Evolutionary conservation across 495 filamentous ascomycete genomes (phyloP), one percentile per base, ranked within the genome.

Genomic region (Chaetomium tenue): DNA sequence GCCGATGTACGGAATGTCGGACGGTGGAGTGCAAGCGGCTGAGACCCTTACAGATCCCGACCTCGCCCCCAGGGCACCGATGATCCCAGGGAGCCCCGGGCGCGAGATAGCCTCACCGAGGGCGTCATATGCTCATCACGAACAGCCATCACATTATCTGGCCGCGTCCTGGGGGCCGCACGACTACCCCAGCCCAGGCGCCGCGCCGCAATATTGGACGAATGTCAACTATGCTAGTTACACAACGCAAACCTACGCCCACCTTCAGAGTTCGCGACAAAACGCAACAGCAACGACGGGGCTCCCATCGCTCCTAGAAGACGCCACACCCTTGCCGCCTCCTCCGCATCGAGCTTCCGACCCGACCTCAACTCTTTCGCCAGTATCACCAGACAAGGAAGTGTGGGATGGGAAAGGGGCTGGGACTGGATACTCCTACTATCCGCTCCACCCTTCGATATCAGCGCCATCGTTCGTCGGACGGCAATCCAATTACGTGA

Each of bases 11-110:
- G 71, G 66, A 9, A 46, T 68, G 37, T 76, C 74, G 5, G 74
- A 76, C 50, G 74, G 74, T 23, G 74, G 74, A 15, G 71, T 70
- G 16, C 67, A 70, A 39, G 67, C 73, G n/a, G 74, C 74, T 52
- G 71, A 73, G 51, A 66, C 71, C 11, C 60, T 76, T 7, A 71
- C 69, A 0, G 74, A 74, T 25, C 66, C 66, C 30, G 58, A 72
- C 56, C 42, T 55, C 8, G 66, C 44, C 22, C 67, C 64, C 12
- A 37, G 57, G 37, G 4, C 22, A 46, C 46, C 51, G 3, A 23
- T 25, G 23, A 44, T 33, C 15, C 55, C 54, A 20, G 58, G 40
- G 13, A 53, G 33, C 46, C 52, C 16, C n/a, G 54, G 26, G 50
- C 48, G 23, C 26, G 46, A 23, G 40, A 11, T 62, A 18, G 18